A percentile compares a stretch with the other conserved stretches of the same genome.
Conservation (phyloP, 768 basidiomycete species). For the Xerocomellus chrysenteron region DNA sequence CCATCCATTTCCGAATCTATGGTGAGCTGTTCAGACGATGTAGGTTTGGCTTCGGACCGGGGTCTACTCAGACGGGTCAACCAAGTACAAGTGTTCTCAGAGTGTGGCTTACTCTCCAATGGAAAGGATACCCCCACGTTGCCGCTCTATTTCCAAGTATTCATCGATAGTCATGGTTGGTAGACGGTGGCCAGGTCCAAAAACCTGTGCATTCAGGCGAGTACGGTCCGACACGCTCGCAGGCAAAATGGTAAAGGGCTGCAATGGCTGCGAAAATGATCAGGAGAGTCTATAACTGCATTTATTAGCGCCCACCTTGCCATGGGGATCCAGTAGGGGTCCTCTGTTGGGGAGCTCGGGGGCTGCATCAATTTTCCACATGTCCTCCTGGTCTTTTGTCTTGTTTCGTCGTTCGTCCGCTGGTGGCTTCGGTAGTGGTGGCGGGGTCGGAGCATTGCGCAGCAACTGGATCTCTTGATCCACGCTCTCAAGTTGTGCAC, state of each 20-base stretch:
- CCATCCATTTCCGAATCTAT: constrained; percentile 87
- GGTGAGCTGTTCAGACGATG: constrained; percentile 74
- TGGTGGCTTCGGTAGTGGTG: constrained; percentile 30
- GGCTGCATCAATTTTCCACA: constrained; percentile 74
- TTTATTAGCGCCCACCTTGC: constrained; percentile 56
- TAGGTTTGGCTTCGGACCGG: constrained; percentile 63
- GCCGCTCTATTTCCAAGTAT: constrained; percentile 82
- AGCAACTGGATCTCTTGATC: constrained; percentile 74
- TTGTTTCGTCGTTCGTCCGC: constrained; percentile 41
- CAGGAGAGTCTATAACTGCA: not conserved
- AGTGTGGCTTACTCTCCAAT: constrained; percentile 72
- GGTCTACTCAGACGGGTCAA: constrained; percentile 42
- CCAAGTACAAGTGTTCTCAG: not conserved
- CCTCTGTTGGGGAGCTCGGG: constrained; percentile 48
- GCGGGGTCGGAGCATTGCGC: constrained; percentile 45
- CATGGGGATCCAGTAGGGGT: constrained; percentile 68
- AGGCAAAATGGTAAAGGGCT: constrained; percentile 92
- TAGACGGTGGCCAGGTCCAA: constrained; percentile 76
- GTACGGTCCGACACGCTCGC: constrained; percentile 65
- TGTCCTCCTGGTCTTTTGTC: constrained; percentile 46
- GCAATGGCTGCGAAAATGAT: constrained; percentile 59
- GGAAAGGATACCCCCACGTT: constrained; percentile 82
- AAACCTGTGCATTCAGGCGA: constrained; percentile 76
- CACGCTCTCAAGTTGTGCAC: constrained; percentile 63
- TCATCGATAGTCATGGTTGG: constrained; percentile 97